phyloP scores from a whole-genome alignment of 352 stramenopile species.

The Phytophthora uliginosa region DNA sequence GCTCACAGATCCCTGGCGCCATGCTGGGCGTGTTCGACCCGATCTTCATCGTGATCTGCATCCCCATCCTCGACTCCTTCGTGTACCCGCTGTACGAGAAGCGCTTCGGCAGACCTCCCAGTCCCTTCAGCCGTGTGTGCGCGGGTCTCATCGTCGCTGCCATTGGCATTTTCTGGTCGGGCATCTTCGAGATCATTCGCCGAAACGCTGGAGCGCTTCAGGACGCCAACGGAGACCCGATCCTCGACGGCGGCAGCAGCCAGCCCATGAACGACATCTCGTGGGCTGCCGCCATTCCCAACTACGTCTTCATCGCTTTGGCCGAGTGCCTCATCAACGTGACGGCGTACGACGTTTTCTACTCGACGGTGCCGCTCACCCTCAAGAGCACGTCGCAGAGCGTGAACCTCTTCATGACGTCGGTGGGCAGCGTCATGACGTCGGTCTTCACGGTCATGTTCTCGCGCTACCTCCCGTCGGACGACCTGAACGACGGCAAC shows the following conservation, averaged over 20 bases:
- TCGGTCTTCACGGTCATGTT: slow-evolving; percentile 79
- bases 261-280: slow-evolving; percentile 63
- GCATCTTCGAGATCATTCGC: slow-evolving; percentile 54
- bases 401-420: slow-evolving; percentile 66
- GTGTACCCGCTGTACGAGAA: slow-evolving; percentile 51
- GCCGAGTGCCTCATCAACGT: slow-evolving; percentile 67
- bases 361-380: slow-evolving; percentile 50
- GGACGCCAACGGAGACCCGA: slow-evolving; percentile 30
- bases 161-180: slow-evolving; percentile 49
- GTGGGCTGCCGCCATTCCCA: slow-evolving; percentile 53
- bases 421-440: slow-evolving; percentile 62
- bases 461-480: slow-evolving; percentile 45
- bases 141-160: slow-evolving; percentile 42
- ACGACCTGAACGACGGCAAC: slow-evolving; percentile 71
- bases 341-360: slow-evolving; percentile 64
- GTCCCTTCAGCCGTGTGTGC: slow-evolving; percentile 37
- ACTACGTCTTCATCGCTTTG: slow-evolving; percentile 62
- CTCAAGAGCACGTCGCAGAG: slow-evolving; percentile 65
- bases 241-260: slow-evolving; percentile 44
- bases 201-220: slow-evolving; percentile 43
- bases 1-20: slow-evolving; percentile 52
- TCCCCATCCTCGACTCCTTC: slow-evolving; percentile 47
- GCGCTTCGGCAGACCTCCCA: slow-evolving; percentile 35
- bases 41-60: slow-evolving; percentile 45
- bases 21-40: slow-evolving; percentile 60